These are phyloP conservation scores for Akanthomyces uredinophilus DNA, from an alignment of 2,329 filamentous ascomycete species.

Conservation along the genomic window DNA sequence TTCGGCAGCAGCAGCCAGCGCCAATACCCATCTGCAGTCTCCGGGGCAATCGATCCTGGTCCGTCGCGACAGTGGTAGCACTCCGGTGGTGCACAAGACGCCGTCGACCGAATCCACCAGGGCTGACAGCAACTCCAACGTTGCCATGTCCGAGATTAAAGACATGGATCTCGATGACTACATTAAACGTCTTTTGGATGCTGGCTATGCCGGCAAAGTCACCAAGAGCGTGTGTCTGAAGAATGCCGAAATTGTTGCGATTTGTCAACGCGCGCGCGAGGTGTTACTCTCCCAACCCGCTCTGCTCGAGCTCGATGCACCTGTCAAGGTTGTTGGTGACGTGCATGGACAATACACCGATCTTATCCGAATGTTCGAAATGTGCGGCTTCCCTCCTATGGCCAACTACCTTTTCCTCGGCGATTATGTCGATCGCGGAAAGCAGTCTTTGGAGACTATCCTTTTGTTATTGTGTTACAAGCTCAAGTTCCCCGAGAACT, in stretches of 20 bases:
- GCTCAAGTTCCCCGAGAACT: constrained; percentile 95
- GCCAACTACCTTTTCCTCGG: constrained; percentile 92
- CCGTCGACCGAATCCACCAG: constrained; percentile 39
- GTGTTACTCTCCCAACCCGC: constrained; percentile 88
- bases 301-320: constrained; percentile 83
- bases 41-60: constrained; percentile 88
- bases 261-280: constrained; percentile 85
- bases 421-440: constrained; percentile 94
- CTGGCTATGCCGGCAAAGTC: constrained; percentile 92
- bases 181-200: constrained; percentile 89
- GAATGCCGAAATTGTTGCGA: constrained; percentile 93
- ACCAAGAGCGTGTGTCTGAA: constrained; percentile 97
- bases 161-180: constrained; percentile 94
- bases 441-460: constrained; percentile 93
- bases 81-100: constrained; percentile 49
- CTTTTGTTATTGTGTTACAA: constrained; percentile 92
- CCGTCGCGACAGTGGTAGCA: constrained; percentile 67
- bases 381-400: constrained; percentile 92
- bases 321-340: constrained; percentile 96
- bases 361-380: constrained; percentile 93
- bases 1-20: constrained; percentile 53
- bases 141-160: constrained; percentile 88
- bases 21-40: constrained; percentile 56
- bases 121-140: constrained; percentile 44
- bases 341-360: constrained; percentile 97